Base-by-base conservation (phyloP, 805 yeast species). In the Dipodascus albidus region DNA sequence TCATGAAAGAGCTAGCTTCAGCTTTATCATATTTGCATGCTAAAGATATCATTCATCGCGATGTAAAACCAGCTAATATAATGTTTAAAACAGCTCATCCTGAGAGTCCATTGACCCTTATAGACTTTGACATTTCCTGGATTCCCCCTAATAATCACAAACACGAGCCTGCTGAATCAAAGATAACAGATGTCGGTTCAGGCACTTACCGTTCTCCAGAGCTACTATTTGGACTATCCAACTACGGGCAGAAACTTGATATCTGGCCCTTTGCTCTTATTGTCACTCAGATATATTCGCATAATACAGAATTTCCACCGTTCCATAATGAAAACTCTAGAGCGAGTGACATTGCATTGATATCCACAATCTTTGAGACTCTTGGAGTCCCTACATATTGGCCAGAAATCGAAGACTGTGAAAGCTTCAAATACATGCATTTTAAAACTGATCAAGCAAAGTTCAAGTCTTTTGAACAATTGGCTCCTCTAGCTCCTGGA, bases 181-280 rank as follows among this genome's bases (percentile, higher is more conserved):
- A 71, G 53, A 64, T 74, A 33, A 65, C 73, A 11, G 80, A 77
- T 54, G 81, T 87, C 2, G 75, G 83, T 20, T 82, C 90, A 0
- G 81, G 83, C 1, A 72, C 73, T 33, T 87, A 79, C 67, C 81
- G 84, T 55, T 82, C 93, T 0, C 91, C 95, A 0, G 95, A 87
- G 61, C 67, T 84, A 49, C 69, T 86, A 47, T 75, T 85, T 51
- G 85, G 87, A 0, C 67, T 77, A n/a, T 57, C 70, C 1, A 70
- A 73, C 55, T 87, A 87, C 61, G 68, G 75, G 1, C 64, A 62
- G 38, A 79, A 74, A 42, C 70, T 86, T 6, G 95, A 87, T 60
- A 70, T 85, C 15, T 87, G 95, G 95, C 70, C 85, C 1, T 63
- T 79, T 19, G 95, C 87, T 0, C 75, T 87, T 9, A 61, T 85